Conservation (phyloP, 495 filamentous ascomycete genomes). For the Barbatosphaeria neglecta region DNA sequence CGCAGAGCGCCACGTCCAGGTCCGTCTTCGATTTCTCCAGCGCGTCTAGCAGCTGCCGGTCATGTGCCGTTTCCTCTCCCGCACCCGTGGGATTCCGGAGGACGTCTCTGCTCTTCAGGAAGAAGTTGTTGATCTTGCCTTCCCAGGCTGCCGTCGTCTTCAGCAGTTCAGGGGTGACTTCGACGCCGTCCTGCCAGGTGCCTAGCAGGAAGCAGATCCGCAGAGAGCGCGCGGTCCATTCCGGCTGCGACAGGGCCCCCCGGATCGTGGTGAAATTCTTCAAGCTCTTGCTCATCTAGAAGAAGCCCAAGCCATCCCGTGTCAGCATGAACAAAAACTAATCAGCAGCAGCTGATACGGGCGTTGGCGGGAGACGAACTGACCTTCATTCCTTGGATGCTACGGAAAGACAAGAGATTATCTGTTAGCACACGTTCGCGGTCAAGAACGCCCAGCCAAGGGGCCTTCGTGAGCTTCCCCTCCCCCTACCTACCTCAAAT, state of each 20-base stretch:
- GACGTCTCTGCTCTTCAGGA: slow-evolving; percentile 40
- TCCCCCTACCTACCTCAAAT: slow-evolving; percentile 16
- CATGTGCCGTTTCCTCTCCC: neutral
- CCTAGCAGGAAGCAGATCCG: slow-evolving; percentile 65
- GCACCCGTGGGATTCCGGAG: slow-evolving; percentile 7
- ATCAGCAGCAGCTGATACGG: neutral
- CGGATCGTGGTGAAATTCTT: slow-evolving; percentile 78
- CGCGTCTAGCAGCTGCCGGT: slow-evolving; percentile 12
- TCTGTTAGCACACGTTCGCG: neutral
- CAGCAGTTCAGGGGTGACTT: slow-evolving; percentile 63
- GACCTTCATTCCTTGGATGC: slow-evolving; percentile 44
- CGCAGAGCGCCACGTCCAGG: slow-evolving; percentile 49
- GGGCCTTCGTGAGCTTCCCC: too few species aligned
- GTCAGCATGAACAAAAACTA: neutral
- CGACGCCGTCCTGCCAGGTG: slow-evolving; percentile 62
- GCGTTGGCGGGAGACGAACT: neutral
- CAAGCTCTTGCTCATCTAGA: slow-evolving; percentile 70
- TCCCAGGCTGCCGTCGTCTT: slow-evolving; percentile 54
- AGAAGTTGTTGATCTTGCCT: slow-evolving; percentile 63
- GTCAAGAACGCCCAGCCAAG: too few species aligned
- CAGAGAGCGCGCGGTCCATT: slow-evolving; percentile 54
- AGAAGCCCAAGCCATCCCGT: too few species aligned
- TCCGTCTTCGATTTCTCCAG: slow-evolving; percentile 43
- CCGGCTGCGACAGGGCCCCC: slow-evolving; percentile 38
- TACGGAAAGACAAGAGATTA: slow-evolving; percentile 23